Evolutionary conservation across 2,329 filamentous ascomycete species (phyloP).

Genomic region (Alternaria triticimaculans): DNA sequence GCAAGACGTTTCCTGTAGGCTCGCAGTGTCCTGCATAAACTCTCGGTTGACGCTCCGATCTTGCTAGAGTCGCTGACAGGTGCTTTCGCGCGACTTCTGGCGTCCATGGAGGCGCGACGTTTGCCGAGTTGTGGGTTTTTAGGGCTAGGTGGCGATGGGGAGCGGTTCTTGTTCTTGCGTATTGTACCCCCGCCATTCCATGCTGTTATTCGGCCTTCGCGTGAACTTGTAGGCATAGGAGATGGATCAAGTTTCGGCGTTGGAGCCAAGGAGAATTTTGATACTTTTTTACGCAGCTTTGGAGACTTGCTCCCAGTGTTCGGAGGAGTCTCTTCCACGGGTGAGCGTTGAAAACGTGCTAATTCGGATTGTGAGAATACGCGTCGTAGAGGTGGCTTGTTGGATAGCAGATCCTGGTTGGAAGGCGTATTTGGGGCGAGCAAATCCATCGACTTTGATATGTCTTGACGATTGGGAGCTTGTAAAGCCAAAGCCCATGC

Average conservation of each 20-base stretch:
- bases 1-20: slow-evolving; percentile 66
- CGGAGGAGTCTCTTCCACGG: slow-evolving; percentile 46
- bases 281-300: slow-evolving; percentile 62
- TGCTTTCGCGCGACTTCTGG: slow-evolving; percentile 56
- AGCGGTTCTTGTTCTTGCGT: slow-evolving; percentile 46
- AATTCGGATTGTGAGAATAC: slow-evolving; percentile 88
- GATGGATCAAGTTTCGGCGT: slow-evolving; percentile 54
- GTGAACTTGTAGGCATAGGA: slow-evolving; percentile 36
- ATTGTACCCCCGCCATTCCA: slow-evolving; percentile 26
- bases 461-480: slow-evolving; percentile 34
- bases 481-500: slow-evolving; percentile 51
- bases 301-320: slow-evolving; percentile 56
- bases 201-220: slow-evolving; percentile 26
- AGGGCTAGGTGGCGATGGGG: slow-evolving; percentile 52
- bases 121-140: slow-evolving; percentile 45
- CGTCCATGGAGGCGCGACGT: slow-evolving; percentile 58
- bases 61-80: slow-evolving; percentile 43
- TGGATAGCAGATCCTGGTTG: slow-evolving; percentile 43
- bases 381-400: slow-evolving; percentile 76
- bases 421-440: slow-evolving; percentile 40
- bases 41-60: slow-evolving; percentile 57
- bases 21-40: slow-evolving; percentile 63
- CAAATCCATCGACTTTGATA: slow-evolving; percentile 48
- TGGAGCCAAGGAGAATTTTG: slow-evolving; percentile 58
- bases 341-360: slow-evolving; percentile 71